These are phyloP conservation scores for Xylaria telfairii DNA, from an alignment of 495 filamentous ascomycete species.

Conservation along the genomic window DNA sequence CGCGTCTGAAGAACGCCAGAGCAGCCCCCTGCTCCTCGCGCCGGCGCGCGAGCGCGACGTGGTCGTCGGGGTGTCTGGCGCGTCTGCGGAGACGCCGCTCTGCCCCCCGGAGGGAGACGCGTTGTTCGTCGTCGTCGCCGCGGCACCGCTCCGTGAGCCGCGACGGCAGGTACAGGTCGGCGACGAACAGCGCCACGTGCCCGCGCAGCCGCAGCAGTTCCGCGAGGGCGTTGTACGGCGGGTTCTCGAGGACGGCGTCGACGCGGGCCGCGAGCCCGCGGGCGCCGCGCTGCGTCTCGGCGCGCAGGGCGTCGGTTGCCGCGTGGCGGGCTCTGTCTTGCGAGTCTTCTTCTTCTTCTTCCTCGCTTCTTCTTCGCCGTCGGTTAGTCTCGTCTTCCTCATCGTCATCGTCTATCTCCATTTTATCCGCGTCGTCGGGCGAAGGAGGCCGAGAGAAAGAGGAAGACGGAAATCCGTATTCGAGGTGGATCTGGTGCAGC, in stretches of 20 bases:
- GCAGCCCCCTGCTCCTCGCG: conserved; percentile 38
- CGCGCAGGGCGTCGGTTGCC: conserved; percentile 33
- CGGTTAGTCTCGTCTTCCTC: conserved; percentile 14
- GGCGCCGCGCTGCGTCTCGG: conserved; percentile 37
- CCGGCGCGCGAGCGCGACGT: conserved; percentile 31
- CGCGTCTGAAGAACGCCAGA: conserved; percentile 35
- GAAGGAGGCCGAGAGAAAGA: neutral
- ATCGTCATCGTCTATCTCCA: conserved; percentile 22
- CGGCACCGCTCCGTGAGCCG: conserved; percentile 25
- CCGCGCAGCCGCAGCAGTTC: conserved; percentile 66
- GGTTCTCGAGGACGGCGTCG: conserved; percentile 66
- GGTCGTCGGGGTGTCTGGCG: conserved; percentile 31
- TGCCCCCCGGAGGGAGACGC: neutral
- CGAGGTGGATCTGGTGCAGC: conserved; percentile 14
- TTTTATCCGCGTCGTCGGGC: conserved; percentile 19
- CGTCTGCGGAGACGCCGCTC: conserved; percentile 22
- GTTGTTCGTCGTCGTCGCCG: neutral
- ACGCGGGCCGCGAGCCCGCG: conserved; percentile 64
- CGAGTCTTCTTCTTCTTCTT: conserved; percentile 31
- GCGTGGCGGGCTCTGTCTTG: conserved; percentile 15
- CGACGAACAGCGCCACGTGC: conserved; percentile 72
- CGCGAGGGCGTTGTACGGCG: conserved; percentile 66
- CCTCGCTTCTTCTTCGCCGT: conserved; percentile 7
- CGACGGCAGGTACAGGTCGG: conserved; percentile 57
- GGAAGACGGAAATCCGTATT: neutral